Percentiles rank a stretch among this genome's conserved stretches.
phyloP scores from a whole-genome alignment of 176 grass and related monocot species.

The Musa schizocarpa region DNA sequence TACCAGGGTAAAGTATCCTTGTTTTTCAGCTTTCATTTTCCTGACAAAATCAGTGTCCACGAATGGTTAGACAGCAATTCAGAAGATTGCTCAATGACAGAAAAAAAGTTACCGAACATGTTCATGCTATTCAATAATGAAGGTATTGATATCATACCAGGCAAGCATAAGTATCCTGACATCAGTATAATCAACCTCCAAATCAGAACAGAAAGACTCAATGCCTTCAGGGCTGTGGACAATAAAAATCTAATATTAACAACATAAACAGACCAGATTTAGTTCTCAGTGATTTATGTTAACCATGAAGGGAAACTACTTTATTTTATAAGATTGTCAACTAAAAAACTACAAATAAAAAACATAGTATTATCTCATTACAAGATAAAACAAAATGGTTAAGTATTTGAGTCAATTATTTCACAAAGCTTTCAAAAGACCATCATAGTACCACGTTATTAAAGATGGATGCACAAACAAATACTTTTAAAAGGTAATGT shows the following conservation, averaged over 20 bases:
- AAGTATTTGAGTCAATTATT: too few species aligned
- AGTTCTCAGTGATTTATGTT: too few species aligned
- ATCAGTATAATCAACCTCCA: constrained; percentile 92
- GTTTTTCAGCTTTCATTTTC: constrained; percentile 97
- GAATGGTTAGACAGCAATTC: constrained; percentile 21
- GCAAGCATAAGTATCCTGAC: constrained; percentile 98
- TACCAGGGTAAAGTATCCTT: constrained; percentile 96
- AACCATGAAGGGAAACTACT: too few species aligned
- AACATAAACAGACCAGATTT: background rate
- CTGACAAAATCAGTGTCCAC: constrained; percentile 28
- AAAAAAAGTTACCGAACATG: background rate
- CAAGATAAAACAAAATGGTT: too few species aligned
- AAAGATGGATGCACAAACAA: too few species aligned
- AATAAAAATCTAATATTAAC: background rate
- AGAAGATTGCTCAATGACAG: background rate
- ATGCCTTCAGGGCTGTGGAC: constrained; percentile 89
- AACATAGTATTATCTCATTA: too few species aligned
- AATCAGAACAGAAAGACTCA: constrained; percentile 70
- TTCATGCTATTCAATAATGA: background rate
- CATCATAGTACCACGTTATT: too few species aligned
- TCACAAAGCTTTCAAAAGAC: too few species aligned
- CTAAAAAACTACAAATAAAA: too few species aligned
- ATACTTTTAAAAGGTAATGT: too few species aligned
- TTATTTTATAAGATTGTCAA: too few species aligned
- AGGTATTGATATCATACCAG: constrained; percentile 42